Evolutionary conservation across 768 basidiomycete species (phyloP).

Genomic region (Trametes cinnabarina): DNA sequence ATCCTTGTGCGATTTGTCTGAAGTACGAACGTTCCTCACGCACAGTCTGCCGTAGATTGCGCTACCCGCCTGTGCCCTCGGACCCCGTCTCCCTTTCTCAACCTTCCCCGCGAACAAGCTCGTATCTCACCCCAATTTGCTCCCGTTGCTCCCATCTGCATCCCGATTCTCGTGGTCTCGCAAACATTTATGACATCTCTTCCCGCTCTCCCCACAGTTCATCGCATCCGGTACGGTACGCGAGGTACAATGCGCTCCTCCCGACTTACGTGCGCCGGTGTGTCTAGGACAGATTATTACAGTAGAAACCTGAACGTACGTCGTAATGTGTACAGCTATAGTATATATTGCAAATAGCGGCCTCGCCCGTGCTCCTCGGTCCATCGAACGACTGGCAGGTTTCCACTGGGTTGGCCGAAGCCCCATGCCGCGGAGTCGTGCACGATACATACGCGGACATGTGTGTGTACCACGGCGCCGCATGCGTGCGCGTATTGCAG

Average conservation of each 20-base stretch:
- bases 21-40: constrained; percentile 1
- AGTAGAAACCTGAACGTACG: background rate
- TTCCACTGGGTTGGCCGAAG: too few relatives aligned
- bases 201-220: too few relatives aligned
- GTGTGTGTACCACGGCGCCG: too few relatives aligned
- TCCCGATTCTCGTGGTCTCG: background rate
- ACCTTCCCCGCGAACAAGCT: background rate
- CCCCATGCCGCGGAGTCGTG: too few relatives aligned
- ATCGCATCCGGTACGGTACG: too few relatives aligned
- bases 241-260: background rate
- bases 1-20: background rate
- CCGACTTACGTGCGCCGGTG: background rate
- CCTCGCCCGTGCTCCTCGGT: too few relatives aligned
- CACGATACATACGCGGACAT: too few relatives aligned
- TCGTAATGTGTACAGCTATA: background rate
- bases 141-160: background rate
- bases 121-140: background rate
- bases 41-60: background rate
- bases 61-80: background rate
- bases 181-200: background rate
- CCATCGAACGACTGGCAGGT: too few relatives aligned
- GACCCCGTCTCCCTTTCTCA: background rate
- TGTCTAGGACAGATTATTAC: background rate
- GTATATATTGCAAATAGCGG: too few relatives aligned
- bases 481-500: too few relatives aligned